Base-by-base conservation (phyloP, 148 eudicot species). In the Spergularia marina region DNA sequence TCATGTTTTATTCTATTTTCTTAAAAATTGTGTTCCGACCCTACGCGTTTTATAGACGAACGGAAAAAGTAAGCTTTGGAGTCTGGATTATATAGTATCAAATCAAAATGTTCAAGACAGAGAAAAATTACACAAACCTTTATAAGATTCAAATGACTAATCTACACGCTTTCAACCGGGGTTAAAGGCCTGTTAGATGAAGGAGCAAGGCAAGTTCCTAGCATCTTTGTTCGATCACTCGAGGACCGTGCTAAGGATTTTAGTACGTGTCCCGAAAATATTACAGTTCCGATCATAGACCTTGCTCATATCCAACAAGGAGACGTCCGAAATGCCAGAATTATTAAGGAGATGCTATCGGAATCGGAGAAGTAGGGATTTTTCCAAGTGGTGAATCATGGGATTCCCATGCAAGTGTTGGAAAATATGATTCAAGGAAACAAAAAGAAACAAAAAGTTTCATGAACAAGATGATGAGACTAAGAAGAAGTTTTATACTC, bases 341-440 rank as follows among this genome's bases (percentile, higher is more conserved):
- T 74, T 36, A 74, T 80, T 0, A 44, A 79, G 30, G 61, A 79
- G 18, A 14, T 87, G 17, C 57, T 65, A 11, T 18, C 4, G 7
- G 88, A 86, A 53, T 87, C 86, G 9, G 68, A 79, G 53, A 72
- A 76, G 2, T 83, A 83, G 86, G 90, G 90, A 9, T 85, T 85
- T 71, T 85, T 87, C 44, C 87, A 81, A 65, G 78, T 87, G 21
- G 64, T 87, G 18, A 85, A 87, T 76, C 90, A 85, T 60, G 83
- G 85, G 18, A 77, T 87, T 15, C 73, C 86, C 1, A 36, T 40
- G 34, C 70, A 62, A 2, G 77, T 79, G 41, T 2, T 87, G 73
- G 79, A 83, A 4, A 71, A 36, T 3, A 83, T 85, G 88, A 71
- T 81, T 9, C 71, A 53, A 36, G 87, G n/a, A n/a, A n/a, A n/a